Conservation (phyloP, 768 basidiomycete species). For the Tylopilus subfusipes region DNA sequence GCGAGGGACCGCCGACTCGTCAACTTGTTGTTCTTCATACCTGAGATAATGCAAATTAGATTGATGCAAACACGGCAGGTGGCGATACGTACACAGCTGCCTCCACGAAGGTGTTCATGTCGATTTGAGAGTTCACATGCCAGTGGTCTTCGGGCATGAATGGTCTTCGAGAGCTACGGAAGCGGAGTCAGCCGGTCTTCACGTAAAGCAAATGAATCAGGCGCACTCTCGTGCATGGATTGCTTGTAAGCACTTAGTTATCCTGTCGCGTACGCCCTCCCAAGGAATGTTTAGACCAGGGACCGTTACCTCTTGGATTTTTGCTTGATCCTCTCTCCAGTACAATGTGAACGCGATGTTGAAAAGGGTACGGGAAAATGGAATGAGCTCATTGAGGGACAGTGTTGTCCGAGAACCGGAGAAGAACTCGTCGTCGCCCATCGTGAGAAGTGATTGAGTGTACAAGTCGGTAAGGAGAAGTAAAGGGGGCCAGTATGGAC, state of each 20-base stretch:
- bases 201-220: neutral
- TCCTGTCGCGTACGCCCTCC: constrained; percentile 70
- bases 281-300: constrained; percentile 44
- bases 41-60: constrained; percentile 33
- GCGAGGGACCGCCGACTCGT: constrained; percentile 25
- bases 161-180: constrained; percentile 67
- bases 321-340: constrained; percentile 49
- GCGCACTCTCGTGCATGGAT: constrained; percentile 89
- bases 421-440: constrained; percentile 98
- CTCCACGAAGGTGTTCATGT: constrained; percentile 72
- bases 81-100: constrained; percentile 67
- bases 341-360: constrained; percentile 83
- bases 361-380: constrained; percentile 73
- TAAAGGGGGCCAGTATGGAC: constrained; percentile 59
- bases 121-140: constrained; percentile 63
- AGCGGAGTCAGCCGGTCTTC: constrained; percentile 4
- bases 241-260: constrained; percentile 74
- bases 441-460: constrained; percentile 77
- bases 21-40: constrained; percentile 60
- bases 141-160: constrained; percentile 86
- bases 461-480: constrained; percentile 81
- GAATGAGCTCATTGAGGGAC: constrained; percentile 72
- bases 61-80: neutral
- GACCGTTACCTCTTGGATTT: constrained; percentile 38
- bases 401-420: constrained; percentile 69